phyloP scores from a whole-genome alignment of 371 early-diverging fungal species.

The Funneliformis caledonium region DNA sequence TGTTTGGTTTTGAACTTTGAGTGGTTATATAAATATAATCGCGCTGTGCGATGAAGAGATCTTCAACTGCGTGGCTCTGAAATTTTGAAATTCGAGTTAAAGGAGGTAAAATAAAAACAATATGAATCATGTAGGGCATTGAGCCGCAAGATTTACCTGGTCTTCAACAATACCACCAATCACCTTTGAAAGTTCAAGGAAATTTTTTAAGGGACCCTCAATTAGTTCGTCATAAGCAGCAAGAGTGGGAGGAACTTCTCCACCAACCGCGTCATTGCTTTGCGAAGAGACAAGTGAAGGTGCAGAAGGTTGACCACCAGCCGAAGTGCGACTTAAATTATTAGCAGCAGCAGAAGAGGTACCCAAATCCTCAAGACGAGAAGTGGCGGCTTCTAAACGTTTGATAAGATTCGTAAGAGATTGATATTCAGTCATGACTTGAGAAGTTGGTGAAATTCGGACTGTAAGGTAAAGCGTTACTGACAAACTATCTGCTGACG shows the following conservation, averaged over 20 bases:
- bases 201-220: slow-evolving; percentile 58
- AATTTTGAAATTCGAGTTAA: neutral
- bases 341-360: slow-evolving; percentile 57
- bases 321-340: slow-evolving; percentile 47
- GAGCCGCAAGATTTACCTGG: slow-evolving; percentile 59
- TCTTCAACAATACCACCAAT: slow-evolving; percentile 75
- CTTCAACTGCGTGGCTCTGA: slow-evolving; percentile 56
- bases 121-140: neutral
- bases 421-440: slow-evolving; percentile 64
- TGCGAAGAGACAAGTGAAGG: slow-evolving; percentile 46
- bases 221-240: slow-evolving; percentile 74
- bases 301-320: slow-evolving; percentile 43
- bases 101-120: neutral
- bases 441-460: neutral
- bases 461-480: neutral
- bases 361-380: slow-evolving; percentile 79
- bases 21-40: slow-evolving; percentile 77
- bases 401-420: slow-evolving; percentile 75
- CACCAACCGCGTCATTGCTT: slow-evolving; percentile 37
- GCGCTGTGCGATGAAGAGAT: slow-evolving; percentile 72
- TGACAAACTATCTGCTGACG: too few relatives aligned
- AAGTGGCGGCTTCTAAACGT: slow-evolving; percentile 86
- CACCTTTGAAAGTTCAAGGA: slow-evolving; percentile 57
- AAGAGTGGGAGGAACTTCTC: slow-evolving; percentile 46
- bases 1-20: slow-evolving; percentile 78